Evolutionary conservation across 805 yeast species (phyloP), one percentile per base, ranked within the genome.

Genomic region (Tetrapisispora pingtungensis): DNA sequence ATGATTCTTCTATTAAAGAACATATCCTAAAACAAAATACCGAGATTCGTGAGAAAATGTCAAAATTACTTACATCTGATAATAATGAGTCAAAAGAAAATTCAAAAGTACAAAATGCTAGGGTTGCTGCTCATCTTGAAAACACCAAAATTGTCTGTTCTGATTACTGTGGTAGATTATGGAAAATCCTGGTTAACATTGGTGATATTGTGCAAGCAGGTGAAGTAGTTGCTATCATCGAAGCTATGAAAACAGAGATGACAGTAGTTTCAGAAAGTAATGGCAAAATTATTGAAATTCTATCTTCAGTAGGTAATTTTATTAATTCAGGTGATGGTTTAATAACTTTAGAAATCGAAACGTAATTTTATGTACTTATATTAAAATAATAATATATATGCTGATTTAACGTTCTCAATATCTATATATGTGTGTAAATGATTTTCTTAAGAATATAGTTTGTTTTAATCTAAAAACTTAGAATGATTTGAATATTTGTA

Each of bases 231-330:
- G 75, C 90, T 52, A 87, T 93, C 33, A 85, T 90, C 43, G 98
- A 90, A 66, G 97, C 98, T 44, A 90, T 90, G 98, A 90, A 90
- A 72, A 93, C 97, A 0, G 98, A 90, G 67, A 90, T 90, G 97
- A 75, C 78, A 41, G 95, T 90, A 31, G 71, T 66, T 44, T 78
- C 97, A 18, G 74, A 95, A 1, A 70, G 59, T 45, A 69, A 70
- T 19, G 95, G 95, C 56, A 82, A 76, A 58, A 89, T 86, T 19
- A 59, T 75, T 40, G 83, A 84, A 66, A 69, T 86, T 37, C 64
- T 78, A 46, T 96, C 87, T 62, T 72, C 73, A 44, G 86, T 87
- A 58, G 97, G 97, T 57, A 96, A 90, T 58, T 85, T 93, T 84
- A 95, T 90, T 34, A 97, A 90, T 48, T 87, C 96, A 33, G 98